Base-by-base conservation (phyloP, 225 moss, liverwort and hornwort species). In the Bryum argenteum region DNA sequence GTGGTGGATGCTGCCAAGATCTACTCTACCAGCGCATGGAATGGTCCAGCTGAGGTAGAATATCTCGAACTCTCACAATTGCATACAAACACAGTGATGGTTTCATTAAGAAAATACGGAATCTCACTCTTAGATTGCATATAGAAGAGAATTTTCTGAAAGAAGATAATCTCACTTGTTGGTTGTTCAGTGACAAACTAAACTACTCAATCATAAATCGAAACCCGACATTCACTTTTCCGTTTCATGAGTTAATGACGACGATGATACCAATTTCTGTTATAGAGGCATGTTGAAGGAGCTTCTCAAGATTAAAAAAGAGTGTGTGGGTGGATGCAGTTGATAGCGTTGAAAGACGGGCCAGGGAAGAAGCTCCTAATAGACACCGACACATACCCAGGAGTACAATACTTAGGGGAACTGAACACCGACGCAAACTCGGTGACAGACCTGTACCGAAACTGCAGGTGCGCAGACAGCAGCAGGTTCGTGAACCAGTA, bases 311-410 rank as follows among this genome's bases (percentile, higher is more conserved):
- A n/a, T 33, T 4, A 2, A 69, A 13, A 10, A 24, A 3, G 23
- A 51, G 13, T 0, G 39, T 75, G 43, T 69, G 39, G 18, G 61
- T 45, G 26, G 17, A 41, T 65, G 71, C 88, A 98, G 97, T 71
- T 98, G 83, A 98, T 98, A 76, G 97, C 81, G 11, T 51, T 82
- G 47, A 98, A 94, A 78, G 88, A 89, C 8, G 82, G 84, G 33
- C 70, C 71, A 10, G 80, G 82, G 44, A 91, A 20, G 54, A 89
- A 86, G 83, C 69, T 98, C 42, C 90, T 98, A 13, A 82, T 86
- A 39, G 91, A 94, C 74, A 77, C 80, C n/a, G 90, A 88, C 48
- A 67, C 73, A 6, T 98, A 82, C 45, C 80, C 74, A 1, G 75
- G 79, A 61, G 74, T 91, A 61, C 53, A 55, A 12, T 68, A 75